Base-by-base conservation (phyloP, 257 asterid species). In the Osmanthus fragrans region DNA sequence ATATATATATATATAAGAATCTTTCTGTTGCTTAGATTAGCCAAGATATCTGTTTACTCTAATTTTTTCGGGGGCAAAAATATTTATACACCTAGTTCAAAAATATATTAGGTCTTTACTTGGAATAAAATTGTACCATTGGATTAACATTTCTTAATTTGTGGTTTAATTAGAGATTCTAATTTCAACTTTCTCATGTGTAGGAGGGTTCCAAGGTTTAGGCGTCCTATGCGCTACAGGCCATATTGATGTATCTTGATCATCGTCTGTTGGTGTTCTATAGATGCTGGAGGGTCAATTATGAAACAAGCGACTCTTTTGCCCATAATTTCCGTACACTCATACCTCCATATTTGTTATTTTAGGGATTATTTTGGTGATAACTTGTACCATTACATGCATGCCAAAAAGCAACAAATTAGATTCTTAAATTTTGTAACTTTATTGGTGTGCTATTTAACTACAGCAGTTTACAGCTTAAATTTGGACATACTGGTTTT, bases 211-310 rank as follows among this genome's bases (percentile, higher is more conserved):
- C 93, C 93, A 5, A 84, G 93, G 83, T 85, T 80, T 29, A 87
- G 93, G 86, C 91, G 93, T 66, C 88, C 91, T n/a, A 87, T 80
- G 83, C 91, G 89, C 74, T 87, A 89, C 86, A 83, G 91, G 79
- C 91, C 93, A n/a, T 89, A 89, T 32, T 89, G 83, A 86, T 51
- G 82, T 76, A 23, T 49, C 75, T 32, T 39, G 16, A 7, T 58
- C 27, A 1, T 27, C 69, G 23, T 42, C 56, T n/a, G 75, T 37
- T 45, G 78, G 72, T 67, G 45, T 76, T 80, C 77, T 76, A 80
- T 74, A 40, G 72, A 74, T 67, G 30, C 27, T 8, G 79, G 71
- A 65, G 85, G 82, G 71, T 67, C 66, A 70, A 77, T 77, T 47
- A 72, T 47, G 47, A 72, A 42, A 33, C 67, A 70, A 77, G 66